Percentiles rank a stretch among this genome's conserved stretches.
Evolutionary conservation across 345 rosid genomes (phyloP).

Genomic region (Lumnitzera littorea): DNA sequence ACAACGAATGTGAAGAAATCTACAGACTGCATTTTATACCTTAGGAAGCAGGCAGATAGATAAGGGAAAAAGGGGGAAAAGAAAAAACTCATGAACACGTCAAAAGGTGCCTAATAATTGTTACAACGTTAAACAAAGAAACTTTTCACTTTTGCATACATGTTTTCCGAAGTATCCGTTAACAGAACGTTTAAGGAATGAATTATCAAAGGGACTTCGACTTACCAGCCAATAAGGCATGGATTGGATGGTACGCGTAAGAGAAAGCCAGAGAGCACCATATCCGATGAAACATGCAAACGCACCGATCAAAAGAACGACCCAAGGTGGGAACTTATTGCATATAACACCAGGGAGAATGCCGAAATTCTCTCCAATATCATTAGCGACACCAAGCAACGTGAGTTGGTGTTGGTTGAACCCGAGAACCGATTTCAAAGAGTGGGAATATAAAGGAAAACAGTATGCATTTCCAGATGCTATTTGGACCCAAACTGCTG

Average conservation of each 20-base stretch:
- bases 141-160: too few species aligned
- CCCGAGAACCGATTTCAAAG: slow-evolving; percentile 63
- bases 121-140: too few species aligned
- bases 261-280: slow-evolving; percentile 60
- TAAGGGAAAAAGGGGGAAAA: too few species aligned
- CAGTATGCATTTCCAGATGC: slow-evolving; percentile 59
- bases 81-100: too few species aligned
- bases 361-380: slow-evolving; percentile 64
- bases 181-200: background rate
- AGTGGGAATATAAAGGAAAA: slow-evolving; percentile 67
- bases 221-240: slow-evolving; percentile 75
- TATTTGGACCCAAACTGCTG: slow-evolving; percentile 60
- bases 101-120: too few species aligned
- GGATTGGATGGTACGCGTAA: slow-evolving; percentile 29
- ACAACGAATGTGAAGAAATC: too few species aligned
- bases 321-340: slow-evolving; percentile 68
- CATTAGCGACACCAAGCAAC: slow-evolving; percentile 66
- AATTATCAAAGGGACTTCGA: background rate
- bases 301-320: slow-evolving; percentile 45
- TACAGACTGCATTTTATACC: too few species aligned
- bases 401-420: slow-evolving; percentile 63
- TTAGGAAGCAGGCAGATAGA: too few species aligned
- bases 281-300: slow-evolving; percentile 52
- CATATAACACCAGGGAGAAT: slow-evolving; percentile 56
- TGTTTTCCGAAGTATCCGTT: too few species aligned